Evolutionary conservation across 2,329 filamentous ascomycete species (phyloP).

Genomic region (Alternaria sp.): DNA sequence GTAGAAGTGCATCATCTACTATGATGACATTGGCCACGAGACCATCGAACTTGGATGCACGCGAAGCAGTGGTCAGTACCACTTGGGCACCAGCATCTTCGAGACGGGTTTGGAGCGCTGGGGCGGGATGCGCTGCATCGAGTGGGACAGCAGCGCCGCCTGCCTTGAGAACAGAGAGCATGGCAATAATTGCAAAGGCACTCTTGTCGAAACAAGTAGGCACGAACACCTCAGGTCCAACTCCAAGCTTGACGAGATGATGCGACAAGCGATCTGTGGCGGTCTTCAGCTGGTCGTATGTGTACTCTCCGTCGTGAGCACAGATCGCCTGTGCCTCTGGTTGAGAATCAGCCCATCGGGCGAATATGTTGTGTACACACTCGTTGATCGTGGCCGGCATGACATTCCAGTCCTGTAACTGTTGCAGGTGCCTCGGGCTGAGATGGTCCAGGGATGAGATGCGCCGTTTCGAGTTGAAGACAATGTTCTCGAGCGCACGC

Average conservation of each 20-base stretch:
- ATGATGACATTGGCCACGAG: slow-evolving; percentile 49
- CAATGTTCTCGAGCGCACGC: slow-evolving; percentile 44
- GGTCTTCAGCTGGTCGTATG: slow-evolving; percentile 38
- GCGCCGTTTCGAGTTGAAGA: slow-evolving; percentile 42
- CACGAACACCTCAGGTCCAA: slow-evolving; percentile 41
- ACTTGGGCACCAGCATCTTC: slow-evolving; percentile 49
- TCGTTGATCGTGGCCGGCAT: slow-evolving; percentile 40
- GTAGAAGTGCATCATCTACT: slow-evolving; percentile 41
- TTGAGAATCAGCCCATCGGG: slow-evolving; percentile 26
- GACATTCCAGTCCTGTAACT: slow-evolving; percentile 39
- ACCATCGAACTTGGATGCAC: slow-evolving; percentile 50
- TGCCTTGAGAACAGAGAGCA: slow-evolving; percentile 48
- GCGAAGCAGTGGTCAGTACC: slow-evolving; percentile 48
- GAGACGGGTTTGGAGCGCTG: slow-evolving; percentile 47
- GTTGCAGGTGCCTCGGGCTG: slow-evolving; percentile 45
- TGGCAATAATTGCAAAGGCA: slow-evolving; percentile 43
- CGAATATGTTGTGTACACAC: slow-evolving; percentile 40
- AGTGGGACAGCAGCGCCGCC: slow-evolving; percentile 46
- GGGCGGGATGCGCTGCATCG: slow-evolving; percentile 44
- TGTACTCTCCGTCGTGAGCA: slow-evolving; percentile 43
- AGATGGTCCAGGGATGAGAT: slow-evolving; percentile 47
- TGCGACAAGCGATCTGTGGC: slow-evolving; percentile 36
- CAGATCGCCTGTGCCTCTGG: slow-evolving; percentile 40
- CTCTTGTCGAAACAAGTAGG: slow-evolving; percentile 51
- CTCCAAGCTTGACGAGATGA: slow-evolving; percentile 37